Base-by-base conservation (phyloP, 2,329 filamentous ascomycete genomes). In the Hymenoscyphus repandus region DNA sequence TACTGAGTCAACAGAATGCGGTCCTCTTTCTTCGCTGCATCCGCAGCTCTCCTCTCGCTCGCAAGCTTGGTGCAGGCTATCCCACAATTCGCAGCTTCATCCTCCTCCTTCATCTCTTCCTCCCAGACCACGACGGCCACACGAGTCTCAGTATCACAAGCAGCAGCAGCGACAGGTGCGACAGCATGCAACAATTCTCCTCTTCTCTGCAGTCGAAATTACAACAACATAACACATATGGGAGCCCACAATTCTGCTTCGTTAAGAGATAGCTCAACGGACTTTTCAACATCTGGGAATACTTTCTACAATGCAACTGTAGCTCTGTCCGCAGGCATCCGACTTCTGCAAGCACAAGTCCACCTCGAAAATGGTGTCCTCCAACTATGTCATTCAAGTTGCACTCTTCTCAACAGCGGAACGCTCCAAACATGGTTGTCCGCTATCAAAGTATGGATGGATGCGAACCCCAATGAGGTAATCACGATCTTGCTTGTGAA, bases 181-280 rank as follows among this genome's bases (percentile, higher is more conserved):
- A 54, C 54, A 36, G 62, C 62, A 22, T 93, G 89, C 78, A 93
- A 93, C 72, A 92, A 92, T 74, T 90, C 86, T 1, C 86, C 87
- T 0, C 71, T 75, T 39, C 78, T 93, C 37, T 93, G 89, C 73
- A 73, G 71, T 54, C 80, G 80, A 56, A 71, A 79, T 15, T 93
- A 93, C 72, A 83, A 82, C 70, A 81, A 86, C 58, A 79, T 93
- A 60, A 91, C 88, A 2, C 79, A 91, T 66, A 79, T 92, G 63
- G 85, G 82, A 20, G 74, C 83, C 6, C 85, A 88, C 68, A 77
- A 88, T 68, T 78, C 77, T 12, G 76, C 81, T 34, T 87, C 87
- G 61, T 76, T 83, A 37, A 80, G 83, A 42, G 57, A 64, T 34
- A 44, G 43, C 13, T 48, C 37, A 58, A 71, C 45, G 60, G 74